Percentiles rank a stretch among this genome's conserved stretches.
Evolutionary conservation across 148 eudicot genomes (phyloP).

Genomic region (Heliamphora exappendiculata): DNA sequence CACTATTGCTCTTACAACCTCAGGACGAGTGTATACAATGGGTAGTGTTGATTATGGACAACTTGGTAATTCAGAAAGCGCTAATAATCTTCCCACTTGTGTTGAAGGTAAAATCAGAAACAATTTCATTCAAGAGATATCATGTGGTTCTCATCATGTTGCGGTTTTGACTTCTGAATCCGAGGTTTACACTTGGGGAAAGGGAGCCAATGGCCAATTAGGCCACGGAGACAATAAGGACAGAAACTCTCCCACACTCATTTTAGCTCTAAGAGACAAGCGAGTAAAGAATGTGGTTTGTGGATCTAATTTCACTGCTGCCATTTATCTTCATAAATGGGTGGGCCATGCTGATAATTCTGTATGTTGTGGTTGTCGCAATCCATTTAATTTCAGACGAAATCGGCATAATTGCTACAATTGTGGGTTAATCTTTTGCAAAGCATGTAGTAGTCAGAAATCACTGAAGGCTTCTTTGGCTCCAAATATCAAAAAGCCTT

Average conservation of each 20-base stretch:
- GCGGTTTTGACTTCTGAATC: constrained; percentile 56
- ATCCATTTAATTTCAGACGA: constrained; percentile 56
- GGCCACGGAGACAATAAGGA: constrained; percentile 66
- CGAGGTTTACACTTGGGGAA: constrained; percentile 82
- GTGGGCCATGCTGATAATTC: constrained; percentile 48
- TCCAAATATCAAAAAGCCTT: constrained; percentile 52
- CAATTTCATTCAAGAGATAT: constrained; percentile 52
- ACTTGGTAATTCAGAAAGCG: constrained; percentile 42
- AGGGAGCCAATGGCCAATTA: constrained; percentile 66
- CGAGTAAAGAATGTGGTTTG: constrained; percentile 60
- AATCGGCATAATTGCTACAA: constrained; percentile 75
- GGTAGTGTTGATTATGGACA: constrained; percentile 66
- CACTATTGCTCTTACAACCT: constrained; percentile 68
- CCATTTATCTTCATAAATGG: constrained; percentile 58
- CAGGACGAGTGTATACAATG: constrained; percentile 71
- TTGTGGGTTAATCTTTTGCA: constrained; percentile 68
- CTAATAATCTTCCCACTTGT: constrained; percentile 44
- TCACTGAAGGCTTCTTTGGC: constrained; percentile 68
- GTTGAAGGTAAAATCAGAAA: constrained; percentile 50
- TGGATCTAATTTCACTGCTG: constrained; percentile 66
- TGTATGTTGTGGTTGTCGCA: constrained; percentile 56
- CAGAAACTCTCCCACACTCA: constrained; percentile 54
- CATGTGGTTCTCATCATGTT: constrained; percentile 80
- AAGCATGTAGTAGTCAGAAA: constrained; percentile 54
- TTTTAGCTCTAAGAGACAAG: constrained; percentile 53